phyloP scores from a whole-genome alignment of 768 basidiomycete genomes.

The Pisolithus sp. region DNA sequence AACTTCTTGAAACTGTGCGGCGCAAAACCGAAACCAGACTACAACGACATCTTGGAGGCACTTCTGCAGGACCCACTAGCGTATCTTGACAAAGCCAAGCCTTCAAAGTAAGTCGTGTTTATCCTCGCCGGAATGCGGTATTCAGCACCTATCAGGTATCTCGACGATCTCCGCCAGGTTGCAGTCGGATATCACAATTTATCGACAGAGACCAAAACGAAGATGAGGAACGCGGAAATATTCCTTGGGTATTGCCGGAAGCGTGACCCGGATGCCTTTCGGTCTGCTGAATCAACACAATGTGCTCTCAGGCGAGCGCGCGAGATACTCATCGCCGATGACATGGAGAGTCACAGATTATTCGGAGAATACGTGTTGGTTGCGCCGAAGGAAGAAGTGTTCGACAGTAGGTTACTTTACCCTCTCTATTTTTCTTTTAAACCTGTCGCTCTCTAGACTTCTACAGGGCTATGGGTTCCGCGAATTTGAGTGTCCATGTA shows the following conservation, averaged over 20 bases:
- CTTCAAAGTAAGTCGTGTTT: slow-evolving; percentile 44
- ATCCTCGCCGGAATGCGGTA: not conserved
- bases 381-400: slow-evolving; percentile 79
- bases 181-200: slow-evolving; percentile 55
- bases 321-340: slow-evolving; percentile 75
- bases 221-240: slow-evolving; percentile 62
- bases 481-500: slow-evolving; percentile 60
- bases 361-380: slow-evolving; percentile 67
- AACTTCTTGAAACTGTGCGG: slow-evolving; percentile 78
- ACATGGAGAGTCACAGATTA: slow-evolving; percentile 63
- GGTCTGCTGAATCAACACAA: slow-evolving; percentile 19
- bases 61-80: slow-evolving; percentile 56
- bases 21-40: slow-evolving; percentile 75
- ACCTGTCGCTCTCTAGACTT: slow-evolving; percentile 40
- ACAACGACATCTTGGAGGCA: slow-evolving; percentile 66
- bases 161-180: slow-evolving; percentile 75
- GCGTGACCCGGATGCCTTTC: slow-evolving; percentile 28
- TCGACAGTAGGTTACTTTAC: slow-evolving; percentile 56
- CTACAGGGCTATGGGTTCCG: slow-evolving; percentile 67
- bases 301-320: slow-evolving; percentile 61
- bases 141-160: slow-evolving; percentile 44
- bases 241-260: slow-evolving; percentile 58
- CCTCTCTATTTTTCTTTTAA: too few relatives aligned
- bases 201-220: slow-evolving; percentile 33
- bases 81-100: slow-evolving; percentile 58